Evolutionary conservation across 2,329 filamentous ascomycete species (phyloP).

Genomic region (Aphanoascus verrucosus): DNA sequence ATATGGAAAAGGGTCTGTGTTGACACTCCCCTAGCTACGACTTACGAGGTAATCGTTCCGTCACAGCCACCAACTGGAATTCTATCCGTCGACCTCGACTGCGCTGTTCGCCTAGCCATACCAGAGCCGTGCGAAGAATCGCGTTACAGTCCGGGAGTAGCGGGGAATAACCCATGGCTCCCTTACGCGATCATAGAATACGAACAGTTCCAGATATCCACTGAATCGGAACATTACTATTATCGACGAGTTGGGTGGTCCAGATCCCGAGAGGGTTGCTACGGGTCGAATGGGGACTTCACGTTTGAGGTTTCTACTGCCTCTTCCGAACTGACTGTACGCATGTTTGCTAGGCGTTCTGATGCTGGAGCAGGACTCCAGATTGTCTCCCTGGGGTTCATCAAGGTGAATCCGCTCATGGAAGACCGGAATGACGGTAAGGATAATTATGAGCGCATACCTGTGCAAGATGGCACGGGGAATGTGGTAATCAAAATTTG

Average conservation of each 20-base stretch:
- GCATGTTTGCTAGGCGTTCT: constrained; percentile 8
- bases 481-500: background rate
- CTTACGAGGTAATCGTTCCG: constrained; percentile 8
- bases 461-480: constrained; percentile 9
- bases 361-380: constrained; percentile 5
- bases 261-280: background rate
- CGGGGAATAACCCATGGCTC: constrained; percentile 4
- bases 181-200: constrained; percentile 10
- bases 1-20: background rate
- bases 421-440: background rate
- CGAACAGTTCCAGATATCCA: constrained; percentile 8
- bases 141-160: background rate
- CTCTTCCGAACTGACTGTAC: constrained; percentile 7
- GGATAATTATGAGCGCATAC: background rate
- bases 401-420: constrained; percentile 8
- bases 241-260: background rate
- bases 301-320: constrained; percentile 4
- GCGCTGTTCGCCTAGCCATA: background rate
- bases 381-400: constrained; percentile 7
- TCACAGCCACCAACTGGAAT: constrained; percentile 10
- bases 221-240: constrained; percentile 3
- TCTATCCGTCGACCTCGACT: constrained; percentile 2
- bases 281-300: background rate
- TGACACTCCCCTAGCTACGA: background rate
- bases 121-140: constrained; percentile 9